Evolutionary conservation across 306 rosid genomes (phyloP).

Genomic region (Luffa aegyptiaca): DNA sequence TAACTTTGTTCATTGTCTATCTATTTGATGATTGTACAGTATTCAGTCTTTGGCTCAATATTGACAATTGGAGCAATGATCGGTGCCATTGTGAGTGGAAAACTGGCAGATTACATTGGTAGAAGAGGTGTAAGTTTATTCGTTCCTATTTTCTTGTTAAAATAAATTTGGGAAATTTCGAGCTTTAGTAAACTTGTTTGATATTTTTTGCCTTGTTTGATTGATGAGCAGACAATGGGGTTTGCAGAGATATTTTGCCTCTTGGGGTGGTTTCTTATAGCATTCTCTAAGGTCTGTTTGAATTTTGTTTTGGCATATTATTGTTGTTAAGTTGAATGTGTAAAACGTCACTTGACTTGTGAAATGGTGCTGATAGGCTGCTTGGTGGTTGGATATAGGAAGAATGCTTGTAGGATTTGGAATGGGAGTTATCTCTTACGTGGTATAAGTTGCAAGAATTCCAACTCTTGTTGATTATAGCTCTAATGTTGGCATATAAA

Average conservation of each 20-base stretch:
- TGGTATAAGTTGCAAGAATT: conserved; percentile 30
- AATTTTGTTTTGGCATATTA: neutral
- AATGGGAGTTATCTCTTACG: conserved; percentile 73
- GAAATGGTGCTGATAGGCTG: conserved; percentile 28
- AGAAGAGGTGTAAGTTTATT: conserved; percentile 58
- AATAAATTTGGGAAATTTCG: neutral
- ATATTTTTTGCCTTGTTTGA: neutral
- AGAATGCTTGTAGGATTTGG: conserved; percentile 74
- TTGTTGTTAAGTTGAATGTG: neutral
- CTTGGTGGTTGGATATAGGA: conserved; percentile 70
- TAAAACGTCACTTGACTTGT: neutral
- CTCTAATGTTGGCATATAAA: neutral
- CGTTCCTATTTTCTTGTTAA: neutral
- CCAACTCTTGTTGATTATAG: neutral
- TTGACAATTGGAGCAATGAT: conserved; percentile 83
- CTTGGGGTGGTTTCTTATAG: conserved; percentile 60
- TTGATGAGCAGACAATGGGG: conserved; percentile 53
- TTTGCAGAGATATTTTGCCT: conserved; percentile 59
- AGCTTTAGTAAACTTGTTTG: neutral
- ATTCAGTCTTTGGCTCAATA: conserved; percentile 69
- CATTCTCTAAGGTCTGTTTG: conserved; percentile 42
- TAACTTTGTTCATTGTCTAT: neutral
- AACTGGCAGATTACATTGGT: conserved; percentile 64
- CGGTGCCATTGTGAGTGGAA: conserved; percentile 73
- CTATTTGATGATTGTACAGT: conserved; percentile 23